These are phyloP conservation scores for Prunella vulgaris DNA, from an alignment of 257 asterid species.

Conservation along the genomic window DNA sequence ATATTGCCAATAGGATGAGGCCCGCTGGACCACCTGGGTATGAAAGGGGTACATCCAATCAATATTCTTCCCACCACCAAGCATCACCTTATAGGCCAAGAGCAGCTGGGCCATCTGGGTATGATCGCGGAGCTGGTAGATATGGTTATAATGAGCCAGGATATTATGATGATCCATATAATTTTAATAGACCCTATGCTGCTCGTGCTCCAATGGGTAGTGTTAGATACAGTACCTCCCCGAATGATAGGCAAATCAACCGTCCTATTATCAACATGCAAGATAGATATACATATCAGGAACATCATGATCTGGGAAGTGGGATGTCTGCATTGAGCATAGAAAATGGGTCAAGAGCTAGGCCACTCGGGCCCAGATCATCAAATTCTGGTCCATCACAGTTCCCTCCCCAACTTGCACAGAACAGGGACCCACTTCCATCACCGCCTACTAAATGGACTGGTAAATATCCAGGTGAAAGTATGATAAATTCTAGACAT, in stretches of 20 bases:
- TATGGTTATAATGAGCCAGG: slow-evolving; percentile 38
- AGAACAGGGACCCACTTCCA: slow-evolving; percentile 44
- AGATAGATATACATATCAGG: slow-evolving; percentile 39
- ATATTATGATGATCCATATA: slow-evolving; percentile 34
- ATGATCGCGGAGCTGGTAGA: slow-evolving; percentile 36
- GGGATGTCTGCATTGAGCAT: slow-evolving; percentile 55
- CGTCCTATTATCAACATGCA: slow-evolving; percentile 37
- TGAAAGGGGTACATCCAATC: slow-evolving; percentile 50
- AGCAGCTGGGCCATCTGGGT: slow-evolving; percentile 40
- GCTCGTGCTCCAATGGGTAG: slow-evolving; percentile 36
- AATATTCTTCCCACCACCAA: slow-evolving; percentile 31
- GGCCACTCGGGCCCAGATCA: slow-evolving; percentile 26
- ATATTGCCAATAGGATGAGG: slow-evolving; percentile 37
- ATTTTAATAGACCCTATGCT: slow-evolving; percentile 22
- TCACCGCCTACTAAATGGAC: slow-evolving; percentile 79
- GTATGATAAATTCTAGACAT: slow-evolving; percentile 27
- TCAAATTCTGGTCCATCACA: slow-evolving; percentile 31
- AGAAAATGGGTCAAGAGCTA: slow-evolving; percentile 32
- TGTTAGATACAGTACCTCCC: slow-evolving; percentile 31
- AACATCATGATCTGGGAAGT: slow-evolving; percentile 44
- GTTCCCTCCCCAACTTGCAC: slow-evolving; percentile 19
- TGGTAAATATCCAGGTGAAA: slow-evolving; percentile 32
- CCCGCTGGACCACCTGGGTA: slow-evolving; percentile 81
- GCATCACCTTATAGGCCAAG: slow-evolving; percentile 35
- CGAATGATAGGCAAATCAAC: slow-evolving; percentile 32